These are phyloP conservation scores for Mycena floridula DNA, from an alignment of 768 basidiomycete genomes.

Conservation along the genomic window DNA sequence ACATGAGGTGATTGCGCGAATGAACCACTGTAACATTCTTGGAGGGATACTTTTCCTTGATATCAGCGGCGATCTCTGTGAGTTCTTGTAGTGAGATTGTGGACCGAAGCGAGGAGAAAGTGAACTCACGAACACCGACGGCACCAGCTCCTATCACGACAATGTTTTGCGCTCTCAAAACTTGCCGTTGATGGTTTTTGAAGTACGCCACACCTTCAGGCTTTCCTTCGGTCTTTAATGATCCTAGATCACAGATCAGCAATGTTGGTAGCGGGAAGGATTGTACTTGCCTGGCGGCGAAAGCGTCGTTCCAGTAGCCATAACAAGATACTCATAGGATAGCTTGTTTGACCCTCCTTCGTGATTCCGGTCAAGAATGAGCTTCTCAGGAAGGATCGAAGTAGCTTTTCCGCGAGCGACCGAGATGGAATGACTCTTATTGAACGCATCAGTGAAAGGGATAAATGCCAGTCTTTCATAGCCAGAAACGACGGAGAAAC, in stretches of 20 bases:
- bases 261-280: no score
- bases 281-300: no score
- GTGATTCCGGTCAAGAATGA: conserved; percentile 15
- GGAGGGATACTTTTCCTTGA: conserved; percentile 29
- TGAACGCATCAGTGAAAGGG: conserved; percentile 22
- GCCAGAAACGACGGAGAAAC: conserved; percentile 18
- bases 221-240: conserved; percentile 15
- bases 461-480: conserved; percentile 24
- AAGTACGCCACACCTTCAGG: conserved; percentile 17
- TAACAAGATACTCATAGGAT: conserved; percentile 25
- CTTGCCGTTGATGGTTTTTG: conserved; percentile 21
- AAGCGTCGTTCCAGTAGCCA: conserved; percentile 32
- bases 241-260: conserved; percentile 11
- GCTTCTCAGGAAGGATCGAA: conserved; percentile 12
- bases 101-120: neutral
- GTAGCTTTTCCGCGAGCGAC: conserved; percentile 14
- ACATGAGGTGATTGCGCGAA: conserved; percentile 37
- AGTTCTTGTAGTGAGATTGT: neutral
- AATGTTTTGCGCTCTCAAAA: conserved; percentile 30
- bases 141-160: conserved; percentile 56
- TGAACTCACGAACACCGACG: conserved; percentile 50
- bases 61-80: conserved; percentile 42
- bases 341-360: no score
- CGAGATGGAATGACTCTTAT: conserved; percentile 12
- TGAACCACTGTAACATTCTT: conserved; percentile 42